Conservation (phyloP, 2,329 filamentous ascomycete genomes). For the Sclerotinia minor region DNA sequence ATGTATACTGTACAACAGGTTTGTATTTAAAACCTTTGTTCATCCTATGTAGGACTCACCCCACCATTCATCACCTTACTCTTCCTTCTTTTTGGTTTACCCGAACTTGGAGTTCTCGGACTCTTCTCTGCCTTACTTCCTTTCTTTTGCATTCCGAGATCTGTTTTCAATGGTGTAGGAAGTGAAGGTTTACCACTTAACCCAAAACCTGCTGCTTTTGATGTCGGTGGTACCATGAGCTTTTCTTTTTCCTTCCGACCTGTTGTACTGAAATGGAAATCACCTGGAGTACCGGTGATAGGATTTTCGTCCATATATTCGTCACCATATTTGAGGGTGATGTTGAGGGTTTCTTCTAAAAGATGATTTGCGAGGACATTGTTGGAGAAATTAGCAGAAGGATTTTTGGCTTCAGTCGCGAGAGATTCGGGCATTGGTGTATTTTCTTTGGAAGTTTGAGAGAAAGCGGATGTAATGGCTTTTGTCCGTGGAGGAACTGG, state of each 20-base stretch:
- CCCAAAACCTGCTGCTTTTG: slow-evolving; percentile 30
- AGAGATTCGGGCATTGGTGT: slow-evolving; percentile 51
- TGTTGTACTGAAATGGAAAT: slow-evolving; percentile 64
- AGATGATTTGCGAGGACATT: slow-evolving; percentile 37
- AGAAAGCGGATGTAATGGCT: slow-evolving; percentile 32
- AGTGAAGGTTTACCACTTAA: slow-evolving; percentile 26
- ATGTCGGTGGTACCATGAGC: slow-evolving; percentile 31
- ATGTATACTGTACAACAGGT: slow-evolving; percentile 8
- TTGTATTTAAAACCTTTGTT: not conserved
- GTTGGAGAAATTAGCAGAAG: slow-evolving; percentile 25
- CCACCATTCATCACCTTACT: slow-evolving; percentile 34
- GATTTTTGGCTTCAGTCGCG: slow-evolving; percentile 23
- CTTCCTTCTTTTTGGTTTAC: slow-evolving; percentile 45
- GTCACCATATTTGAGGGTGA: slow-evolving; percentile 59
- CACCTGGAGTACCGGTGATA: slow-evolving; percentile 64
- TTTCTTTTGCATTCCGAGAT: slow-evolving; percentile 38
- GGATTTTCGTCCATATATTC: slow-evolving; percentile 69
- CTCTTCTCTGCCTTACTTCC: slow-evolving; percentile 39
- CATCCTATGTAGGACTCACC: slow-evolving; percentile 32
- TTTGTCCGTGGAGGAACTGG: slow-evolving; percentile 31
- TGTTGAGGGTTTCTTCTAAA: slow-evolving; percentile 57
- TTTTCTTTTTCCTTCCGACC: slow-evolving; percentile 48
- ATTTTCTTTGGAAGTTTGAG: slow-evolving; percentile 39
- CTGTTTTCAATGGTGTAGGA: slow-evolving; percentile 34
- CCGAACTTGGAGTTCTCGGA: slow-evolving; percentile 39